These are phyloP conservation scores for Trypanosoma mega DNA, from an alignment of 208 protist species.

Conservation along the genomic window DNA sequence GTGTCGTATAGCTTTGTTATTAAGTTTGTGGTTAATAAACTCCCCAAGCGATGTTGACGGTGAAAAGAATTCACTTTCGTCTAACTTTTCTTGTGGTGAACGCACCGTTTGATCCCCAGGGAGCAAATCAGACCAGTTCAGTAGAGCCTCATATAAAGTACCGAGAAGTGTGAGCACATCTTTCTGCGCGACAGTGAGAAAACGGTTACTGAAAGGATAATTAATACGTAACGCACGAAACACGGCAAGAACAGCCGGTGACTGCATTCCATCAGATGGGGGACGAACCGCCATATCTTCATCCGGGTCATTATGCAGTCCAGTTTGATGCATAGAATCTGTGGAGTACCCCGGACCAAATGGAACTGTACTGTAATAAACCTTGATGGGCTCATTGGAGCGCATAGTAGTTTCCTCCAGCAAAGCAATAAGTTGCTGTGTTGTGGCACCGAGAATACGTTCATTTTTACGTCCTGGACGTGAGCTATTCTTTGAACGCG, in stretches of 20 bases:
- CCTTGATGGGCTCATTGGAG: constrained; percentile 28
- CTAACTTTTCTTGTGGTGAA: constrained; percentile 1
- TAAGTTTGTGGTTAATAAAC: constrained; percentile 76
- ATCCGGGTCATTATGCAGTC: constrained; percentile 23
- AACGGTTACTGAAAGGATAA: constrained; percentile 54
- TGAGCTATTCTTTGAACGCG: too few species aligned
- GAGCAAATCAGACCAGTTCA: constrained; percentile 54
- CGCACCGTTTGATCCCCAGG: not conserved
- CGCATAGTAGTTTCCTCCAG: constrained; percentile 4
- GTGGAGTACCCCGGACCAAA: constrained; percentile 41
- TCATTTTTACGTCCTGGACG: too few species aligned
- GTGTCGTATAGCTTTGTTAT: constrained; percentile 81
- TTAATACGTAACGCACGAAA: constrained; percentile 20
- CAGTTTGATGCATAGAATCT: constrained; percentile 19
- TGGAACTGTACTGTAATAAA: constrained; percentile 70
- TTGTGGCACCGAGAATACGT: too few species aligned
- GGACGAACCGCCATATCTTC: constrained; percentile 35
- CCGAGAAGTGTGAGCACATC: constrained; percentile 68
- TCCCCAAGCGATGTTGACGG: constrained; percentile 42
- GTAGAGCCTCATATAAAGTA: constrained; percentile 40
- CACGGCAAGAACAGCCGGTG: constrained; percentile 26
- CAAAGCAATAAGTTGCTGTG: constrained; percentile 8
- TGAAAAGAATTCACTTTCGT: constrained; percentile 24
- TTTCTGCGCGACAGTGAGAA: constrained; percentile 46
- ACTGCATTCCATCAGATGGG: constrained; percentile 25